phyloP scores from a whole-genome alignment of 306 rosid genomes.

The Fagus crenata region DNA sequence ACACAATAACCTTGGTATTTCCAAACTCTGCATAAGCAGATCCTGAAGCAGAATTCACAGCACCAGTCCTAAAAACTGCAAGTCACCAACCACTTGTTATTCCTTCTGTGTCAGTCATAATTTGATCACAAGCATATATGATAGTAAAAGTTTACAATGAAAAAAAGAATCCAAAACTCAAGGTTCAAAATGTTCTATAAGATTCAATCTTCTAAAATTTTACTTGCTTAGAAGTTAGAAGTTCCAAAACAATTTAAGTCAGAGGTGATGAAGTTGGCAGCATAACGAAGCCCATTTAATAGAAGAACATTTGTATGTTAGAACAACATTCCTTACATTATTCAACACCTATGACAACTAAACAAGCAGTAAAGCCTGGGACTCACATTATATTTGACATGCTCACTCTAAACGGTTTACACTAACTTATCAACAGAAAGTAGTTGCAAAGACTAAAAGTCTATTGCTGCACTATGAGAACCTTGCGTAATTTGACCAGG shows the following conservation, averaged over 20 bases:
- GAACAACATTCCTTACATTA: neutral
- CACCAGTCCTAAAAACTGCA: slow-evolving; percentile 93
- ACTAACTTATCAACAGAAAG: neutral
- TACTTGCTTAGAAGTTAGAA: no score
- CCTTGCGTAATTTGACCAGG: neutral
- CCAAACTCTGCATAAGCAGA: slow-evolving; percentile 98
- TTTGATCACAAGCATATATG: neutral
- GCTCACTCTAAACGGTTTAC: neutral
- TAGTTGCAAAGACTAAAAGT: neutral
- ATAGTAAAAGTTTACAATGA: neutral
- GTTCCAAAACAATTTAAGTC: neutral
- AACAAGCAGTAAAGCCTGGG: neutral
- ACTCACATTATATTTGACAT: neutral
- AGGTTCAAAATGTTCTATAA: neutral
- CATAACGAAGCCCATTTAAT: neutral
- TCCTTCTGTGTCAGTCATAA: neutral
- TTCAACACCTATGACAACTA: neutral
- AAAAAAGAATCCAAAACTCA: neutral
- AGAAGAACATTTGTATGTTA: neutral
- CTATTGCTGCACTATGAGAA: neutral
- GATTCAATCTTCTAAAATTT: neutral
- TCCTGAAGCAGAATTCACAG: slow-evolving; percentile 94
- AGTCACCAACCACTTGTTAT: slow-evolving; percentile 15
- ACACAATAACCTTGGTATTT: slow-evolving; percentile 90
- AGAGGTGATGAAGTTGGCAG: neutral